Evolutionary conservation across 305 asterid species (phyloP).

Genomic region (Fraxinus sp.): DNA sequence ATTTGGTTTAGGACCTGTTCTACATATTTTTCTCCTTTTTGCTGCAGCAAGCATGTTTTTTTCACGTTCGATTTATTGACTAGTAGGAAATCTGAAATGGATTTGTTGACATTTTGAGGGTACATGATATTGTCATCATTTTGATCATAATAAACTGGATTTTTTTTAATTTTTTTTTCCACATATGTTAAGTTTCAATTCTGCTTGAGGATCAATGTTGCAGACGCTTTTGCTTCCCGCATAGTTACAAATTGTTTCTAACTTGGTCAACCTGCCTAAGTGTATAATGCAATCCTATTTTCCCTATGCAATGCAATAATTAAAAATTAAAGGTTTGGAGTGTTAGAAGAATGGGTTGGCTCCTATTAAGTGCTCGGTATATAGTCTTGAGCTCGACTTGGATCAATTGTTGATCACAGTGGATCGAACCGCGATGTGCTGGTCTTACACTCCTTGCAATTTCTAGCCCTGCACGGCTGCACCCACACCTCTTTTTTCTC

Average conservation of each 20-base stretch:
- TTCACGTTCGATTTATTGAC: neutral
- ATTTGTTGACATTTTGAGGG: neutral
- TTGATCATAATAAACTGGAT: neutral
- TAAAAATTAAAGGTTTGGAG: neutral
- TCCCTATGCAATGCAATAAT: neutral
- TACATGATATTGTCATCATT: neutral
- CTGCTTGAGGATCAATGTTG: slow-evolving; percentile 6
- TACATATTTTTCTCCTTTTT: slow-evolving; percentile 5
- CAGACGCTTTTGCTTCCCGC: neutral
- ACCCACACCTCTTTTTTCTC: neutral
- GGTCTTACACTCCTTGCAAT: neutral
- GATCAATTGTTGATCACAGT: neutral
- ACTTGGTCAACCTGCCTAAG: neutral
- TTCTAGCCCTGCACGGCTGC: too few relatives aligned
- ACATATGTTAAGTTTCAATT: neutral
- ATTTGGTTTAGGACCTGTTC: neutral
- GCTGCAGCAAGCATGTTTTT: neutral
- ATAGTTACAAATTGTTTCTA: neutral
- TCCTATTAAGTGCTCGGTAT: neutral
- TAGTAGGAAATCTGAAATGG: neutral
- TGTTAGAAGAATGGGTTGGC: neutral
- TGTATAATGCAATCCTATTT: neutral
- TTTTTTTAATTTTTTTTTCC: neutral
- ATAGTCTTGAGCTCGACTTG: neutral
- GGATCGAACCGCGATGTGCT: neutral